Conservation (phyloP, 345 rosid species). For the Dovyalis caffra region DNA sequence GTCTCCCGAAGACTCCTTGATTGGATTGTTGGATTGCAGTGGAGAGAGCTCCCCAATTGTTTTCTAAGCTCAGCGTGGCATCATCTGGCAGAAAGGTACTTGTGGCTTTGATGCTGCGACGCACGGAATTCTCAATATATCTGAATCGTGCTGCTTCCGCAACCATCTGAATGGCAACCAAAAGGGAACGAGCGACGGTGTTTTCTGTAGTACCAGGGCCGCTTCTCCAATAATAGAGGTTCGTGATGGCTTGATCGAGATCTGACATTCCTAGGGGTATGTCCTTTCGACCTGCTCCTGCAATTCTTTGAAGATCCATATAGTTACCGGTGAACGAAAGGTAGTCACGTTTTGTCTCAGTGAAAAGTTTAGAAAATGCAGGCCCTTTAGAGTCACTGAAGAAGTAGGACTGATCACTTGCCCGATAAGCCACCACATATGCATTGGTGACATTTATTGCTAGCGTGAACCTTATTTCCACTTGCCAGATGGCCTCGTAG, state of each 20-base stretch:
- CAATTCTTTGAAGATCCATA: not conserved
- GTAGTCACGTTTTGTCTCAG: not conserved
- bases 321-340: not conserved
- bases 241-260: not conserved
- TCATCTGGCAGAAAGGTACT: not conserved
- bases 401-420: not conserved
- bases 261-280: not conserved
- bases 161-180: slow-evolving; percentile 5
- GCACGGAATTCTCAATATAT: not conserved
- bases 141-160: slow-evolving; percentile 5
- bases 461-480: not conserved
- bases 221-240: not conserved
- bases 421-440: too few relatives aligned
- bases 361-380: too few relatives aligned
- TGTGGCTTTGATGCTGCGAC: not conserved
- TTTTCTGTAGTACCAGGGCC: not conserved
- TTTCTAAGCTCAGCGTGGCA: not conserved
- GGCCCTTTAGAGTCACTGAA: not conserved
- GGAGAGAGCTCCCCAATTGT: slow-evolving; percentile 2
- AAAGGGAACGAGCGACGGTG: not conserved
- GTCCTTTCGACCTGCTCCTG: not conserved
- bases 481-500: not conserved
- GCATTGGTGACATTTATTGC: too few relatives aligned
- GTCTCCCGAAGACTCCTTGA: not conserved
- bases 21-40: not conserved